Percentiles rank a stretch among this genome's conserved stretches.
phyloP scores from a whole-genome alignment of 2,329 filamentous ascomycete genomes.

The Sphaceloma murrayae region DNA sequence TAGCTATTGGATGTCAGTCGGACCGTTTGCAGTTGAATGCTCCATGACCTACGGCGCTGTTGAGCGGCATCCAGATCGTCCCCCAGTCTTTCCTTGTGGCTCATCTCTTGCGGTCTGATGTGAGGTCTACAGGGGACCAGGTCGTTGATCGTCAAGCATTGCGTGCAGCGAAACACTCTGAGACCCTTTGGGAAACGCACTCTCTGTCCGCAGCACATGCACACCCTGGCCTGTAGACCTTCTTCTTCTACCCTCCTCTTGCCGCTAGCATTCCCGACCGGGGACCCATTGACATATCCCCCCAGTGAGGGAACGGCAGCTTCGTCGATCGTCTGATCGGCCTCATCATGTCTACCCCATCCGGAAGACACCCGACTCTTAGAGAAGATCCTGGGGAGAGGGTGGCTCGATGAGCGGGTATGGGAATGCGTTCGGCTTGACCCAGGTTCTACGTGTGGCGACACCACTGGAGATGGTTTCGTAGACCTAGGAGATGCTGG shows the following conservation, averaged over 20 bases:
- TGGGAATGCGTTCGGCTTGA: slow-evolving; percentile 23
- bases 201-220: slow-evolving; percentile 75
- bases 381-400: slow-evolving; percentile 63
- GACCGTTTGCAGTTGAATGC: background rate
- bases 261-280: slow-evolving; percentile 24
- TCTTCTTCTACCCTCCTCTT: slow-evolving; percentile 37
- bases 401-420: slow-evolving; percentile 65
- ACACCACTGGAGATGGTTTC: background rate
- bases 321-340: slow-evolving; percentile 35
- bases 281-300: slow-evolving; percentile 26
- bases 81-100: background rate
- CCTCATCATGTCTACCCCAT: slow-evolving; percentile 23
- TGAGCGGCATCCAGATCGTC: background rate
- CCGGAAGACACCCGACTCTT: slow-evolving; percentile 40
- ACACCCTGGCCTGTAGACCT: slow-evolving; percentile 61
- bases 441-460: slow-evolving; percentile 16
- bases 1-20: slow-evolving; percentile 10
- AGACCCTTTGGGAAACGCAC: slow-evolving; percentile 70
- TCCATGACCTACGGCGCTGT: background rate
- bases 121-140: slow-evolving; percentile 32
- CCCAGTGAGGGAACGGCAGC: slow-evolving; percentile 34
- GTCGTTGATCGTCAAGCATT: slow-evolving; percentile 79
- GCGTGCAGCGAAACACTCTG: slow-evolving; percentile 68
- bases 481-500: slow-evolving; percentile 18
- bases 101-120: background rate